phyloP scores from a whole-genome alignment of 139 green algal genomes.

The Closterium sp. region DNA sequence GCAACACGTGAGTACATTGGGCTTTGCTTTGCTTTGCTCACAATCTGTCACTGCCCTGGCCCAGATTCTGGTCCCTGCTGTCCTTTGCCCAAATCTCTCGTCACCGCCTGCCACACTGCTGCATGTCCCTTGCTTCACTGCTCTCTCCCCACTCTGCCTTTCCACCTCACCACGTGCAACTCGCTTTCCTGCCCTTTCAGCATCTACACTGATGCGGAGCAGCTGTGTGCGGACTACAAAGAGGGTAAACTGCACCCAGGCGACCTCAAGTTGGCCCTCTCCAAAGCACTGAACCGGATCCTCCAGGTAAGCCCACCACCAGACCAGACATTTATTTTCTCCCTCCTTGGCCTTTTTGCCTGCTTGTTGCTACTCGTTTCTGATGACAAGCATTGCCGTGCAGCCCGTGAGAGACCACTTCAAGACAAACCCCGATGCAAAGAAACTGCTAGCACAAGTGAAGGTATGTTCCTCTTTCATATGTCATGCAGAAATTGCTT shows the following conservation, averaged over 20 bases:
- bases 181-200: no score
- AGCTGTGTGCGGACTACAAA: constrained; percentile 81
- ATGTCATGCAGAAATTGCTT: no score
- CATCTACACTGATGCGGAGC: constrained; percentile 48
- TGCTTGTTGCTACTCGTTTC: not conserved
- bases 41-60: not conserved
- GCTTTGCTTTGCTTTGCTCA: no score
- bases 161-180: no score
- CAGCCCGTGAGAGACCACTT: constrained; percentile 96
- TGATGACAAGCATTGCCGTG: not conserved
- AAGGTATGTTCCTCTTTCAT: no score
- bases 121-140: not conserved
- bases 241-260: constrained; percentile 58
- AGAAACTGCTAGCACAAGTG: constrained; percentile 88
- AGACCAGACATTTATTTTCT: no score
- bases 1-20: constrained; percentile 60
- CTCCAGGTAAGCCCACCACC: constrained; percentile 61
- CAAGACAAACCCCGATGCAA: constrained; percentile 80
- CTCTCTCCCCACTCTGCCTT: not conserved
- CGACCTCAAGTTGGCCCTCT: constrained; percentile 80
- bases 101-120: not conserved
- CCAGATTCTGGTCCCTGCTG: not conserved
- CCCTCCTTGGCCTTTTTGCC: no score
- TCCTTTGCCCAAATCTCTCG: not conserved
- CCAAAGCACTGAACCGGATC: constrained; percentile 82